Base-by-base conservation (phyloP, 352 stramenopile species). In the Pythium apleroticum region DNA sequence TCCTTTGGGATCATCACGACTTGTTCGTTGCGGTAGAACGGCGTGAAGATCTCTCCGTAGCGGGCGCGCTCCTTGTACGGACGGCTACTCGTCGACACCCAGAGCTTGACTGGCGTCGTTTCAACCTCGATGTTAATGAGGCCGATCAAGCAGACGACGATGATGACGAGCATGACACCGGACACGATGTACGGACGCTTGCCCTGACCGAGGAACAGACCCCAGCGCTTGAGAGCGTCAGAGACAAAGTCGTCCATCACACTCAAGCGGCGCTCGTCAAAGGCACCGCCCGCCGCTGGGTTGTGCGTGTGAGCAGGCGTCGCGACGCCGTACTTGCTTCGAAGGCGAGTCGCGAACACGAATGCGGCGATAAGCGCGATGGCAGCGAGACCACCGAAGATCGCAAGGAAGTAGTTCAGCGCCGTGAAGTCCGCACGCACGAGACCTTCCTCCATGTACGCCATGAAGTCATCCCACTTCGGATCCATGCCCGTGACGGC, bases 371-470 rank as follows among this genome's bases (percentile, higher is more conserved):
- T 73, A 15, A 90, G 56, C 11, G 56, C 64, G 27, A 71, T 73
- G 3, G 54, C 76, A 17, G 69, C 41, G 19, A 86, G 66, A 48
- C 75, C 76, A 22, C 78, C 81, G 22, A 93, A 60, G 10, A 85
- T 74, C 19, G 75, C 68, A 11, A 91, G 43, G 14, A 83, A 64
- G 50, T 83, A 79, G 66, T 93, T 90, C 22, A 93, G 59, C 39
- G 73, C 71, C 5, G 57, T 68, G 58, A 88, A 87, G 43, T 77
- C 72, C 1, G 57, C 55, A 10, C 57, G 41, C 35, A 72, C 65
- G 27, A 78, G 60, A 57, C 84, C 83, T 14, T 61, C 57, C 1
- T 69, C 78, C 60, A 92, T 68, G 7, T 80, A 78, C 1, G 62
- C 60, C 52, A 79, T 31, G 15, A 92, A 69, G 1, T 57, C 58